phyloP scores from a whole-genome alignment of 2,329 filamentous ascomycete genomes.

The Exophiala lecanii-corni region DNA sequence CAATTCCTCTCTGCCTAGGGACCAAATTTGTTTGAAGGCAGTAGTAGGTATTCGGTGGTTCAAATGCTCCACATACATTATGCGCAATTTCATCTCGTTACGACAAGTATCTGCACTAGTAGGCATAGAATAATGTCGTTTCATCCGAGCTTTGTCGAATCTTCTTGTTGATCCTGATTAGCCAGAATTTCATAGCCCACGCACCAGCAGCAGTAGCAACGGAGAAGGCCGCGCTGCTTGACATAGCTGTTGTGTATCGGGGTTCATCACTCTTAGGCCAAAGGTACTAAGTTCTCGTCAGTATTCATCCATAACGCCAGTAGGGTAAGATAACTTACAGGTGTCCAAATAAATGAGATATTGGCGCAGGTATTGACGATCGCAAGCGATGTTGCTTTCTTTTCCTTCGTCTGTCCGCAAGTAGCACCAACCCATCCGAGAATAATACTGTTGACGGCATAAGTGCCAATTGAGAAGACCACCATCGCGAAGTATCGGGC shows the following conservation, averaged over 20 bases:
- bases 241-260: slow-evolving; percentile 29
- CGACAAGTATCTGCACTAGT: too few species aligned
- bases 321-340: neutral
- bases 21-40: too few species aligned
- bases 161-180: slow-evolving; percentile 4
- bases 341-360: slow-evolving; percentile 12
- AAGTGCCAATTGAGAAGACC: slow-evolving; percentile 31
- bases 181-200: slow-evolving; percentile 7
- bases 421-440: slow-evolving; percentile 40
- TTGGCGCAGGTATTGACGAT: slow-evolving; percentile 40
- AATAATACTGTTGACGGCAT: slow-evolving; percentile 37
- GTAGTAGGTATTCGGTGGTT: too few species aligned
- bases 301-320: slow-evolving; percentile 1
- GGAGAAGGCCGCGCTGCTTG: slow-evolving; percentile 6
- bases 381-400: slow-evolving; percentile 39
- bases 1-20: too few species aligned
- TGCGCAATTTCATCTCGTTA: too few species aligned
- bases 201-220: slow-evolving; percentile 2
- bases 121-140: slow-evolving; percentile 7
- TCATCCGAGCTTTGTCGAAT: slow-evolving; percentile 6
- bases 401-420: slow-evolving; percentile 40
- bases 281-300: slow-evolving; percentile 50
- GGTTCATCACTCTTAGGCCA: slow-evolving; percentile 47
- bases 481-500: slow-evolving; percentile 31
- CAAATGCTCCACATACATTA: too few species aligned